Percentiles rank a stretch among this genome's conserved stretches.
Conservation (phyloP, 768 basidiomycete species). For the Obba rivulosa region DNA sequence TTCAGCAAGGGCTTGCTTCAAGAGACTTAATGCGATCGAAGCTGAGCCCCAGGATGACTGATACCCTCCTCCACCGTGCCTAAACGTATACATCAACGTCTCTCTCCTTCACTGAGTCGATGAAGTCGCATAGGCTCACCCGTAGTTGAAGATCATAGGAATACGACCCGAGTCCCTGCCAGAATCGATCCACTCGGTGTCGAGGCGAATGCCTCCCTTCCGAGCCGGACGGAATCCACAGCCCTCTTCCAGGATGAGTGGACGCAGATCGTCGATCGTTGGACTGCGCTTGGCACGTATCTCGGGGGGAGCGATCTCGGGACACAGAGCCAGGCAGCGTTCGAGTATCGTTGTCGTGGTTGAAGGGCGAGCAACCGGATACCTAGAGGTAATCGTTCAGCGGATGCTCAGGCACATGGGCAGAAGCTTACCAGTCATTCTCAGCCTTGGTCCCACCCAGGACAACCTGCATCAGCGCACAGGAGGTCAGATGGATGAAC, state of each 20-base stretch:
- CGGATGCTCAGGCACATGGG: neutral
- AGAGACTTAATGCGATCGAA: conserved; percentile 37
- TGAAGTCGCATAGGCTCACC: conserved; percentile 32
- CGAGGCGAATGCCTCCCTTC: conserved; percentile 63
- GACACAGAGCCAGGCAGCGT: conserved; percentile 30
- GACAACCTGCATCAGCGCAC: conserved; percentile 32
- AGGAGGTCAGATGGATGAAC: neutral
- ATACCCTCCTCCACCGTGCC: conserved; percentile 61
- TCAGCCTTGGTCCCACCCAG: conserved; percentile 54
- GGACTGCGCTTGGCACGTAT: conserved; percentile 20
- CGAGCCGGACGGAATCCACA: conserved; percentile 65
- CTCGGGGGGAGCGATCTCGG: conserved; percentile 26
- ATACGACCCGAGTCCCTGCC: conserved; percentile 25
- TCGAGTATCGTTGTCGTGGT: conserved; percentile 56
- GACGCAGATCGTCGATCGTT: conserved; percentile 33
- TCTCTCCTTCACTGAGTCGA: neutral
- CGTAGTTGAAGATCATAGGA: conserved; percentile 61
- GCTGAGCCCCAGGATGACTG: conserved; percentile 66
- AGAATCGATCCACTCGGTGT: conserved; percentile 35
- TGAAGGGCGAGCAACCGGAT: conserved; percentile 57
- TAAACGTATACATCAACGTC: conserved; percentile 12
- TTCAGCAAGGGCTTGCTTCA: conserved; percentile 35
- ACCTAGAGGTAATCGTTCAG: conserved; percentile 33
- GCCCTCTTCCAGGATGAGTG: conserved; percentile 35
- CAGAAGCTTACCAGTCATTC: conserved; percentile 51